Evolutionary conservation across 192 early-diverging fungal species (phyloP).

Genomic region (Mortierella alpina): DNA sequence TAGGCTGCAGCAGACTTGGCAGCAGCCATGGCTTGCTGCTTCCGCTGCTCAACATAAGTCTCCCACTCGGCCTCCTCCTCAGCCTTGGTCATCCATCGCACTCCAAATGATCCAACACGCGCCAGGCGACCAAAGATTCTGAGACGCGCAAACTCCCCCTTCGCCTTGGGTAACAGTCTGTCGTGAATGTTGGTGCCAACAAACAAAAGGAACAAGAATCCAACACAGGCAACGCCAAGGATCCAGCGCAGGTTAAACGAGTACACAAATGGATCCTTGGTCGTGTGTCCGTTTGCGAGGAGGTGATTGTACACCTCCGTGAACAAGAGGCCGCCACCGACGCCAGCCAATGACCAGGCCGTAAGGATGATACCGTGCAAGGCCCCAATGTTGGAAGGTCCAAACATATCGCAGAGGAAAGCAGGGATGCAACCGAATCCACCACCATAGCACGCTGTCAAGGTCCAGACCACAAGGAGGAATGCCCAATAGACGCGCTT

Average conservation of each 20-base stretch:
- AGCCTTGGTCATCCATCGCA: slow-evolving; percentile 50
- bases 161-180: slow-evolving; percentile 69
- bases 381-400: slow-evolving; percentile 73
- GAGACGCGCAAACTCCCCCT: slow-evolving; percentile 68
- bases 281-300: slow-evolving; percentile 49
- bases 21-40: background rate
- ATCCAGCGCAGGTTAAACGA: slow-evolving; percentile 78
- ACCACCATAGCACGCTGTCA: slow-evolving; percentile 76
- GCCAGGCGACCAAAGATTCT: slow-evolving; percentile 62
- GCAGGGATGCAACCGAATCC: slow-evolving; percentile 80
- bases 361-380: slow-evolving; percentile 80
- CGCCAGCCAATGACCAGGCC: slow-evolving; percentile 78
- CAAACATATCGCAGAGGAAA: slow-evolving; percentile 79
- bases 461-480: slow-evolving; percentile 67
- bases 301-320: slow-evolving; percentile 63
- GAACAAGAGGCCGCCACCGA: slow-evolving; percentile 75
- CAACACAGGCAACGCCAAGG: slow-evolving; percentile 65
- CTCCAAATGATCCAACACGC: slow-evolving; percentile 33
- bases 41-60: slow-evolving; percentile 28
- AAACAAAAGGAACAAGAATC: slow-evolving; percentile 65
- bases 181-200: slow-evolving; percentile 70
- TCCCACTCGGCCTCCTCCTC: slow-evolving; percentile 64
- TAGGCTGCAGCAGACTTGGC: background rate
- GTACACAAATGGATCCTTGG: slow-evolving; percentile 62
- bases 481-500: slow-evolving; percentile 63